phyloP scores from a whole-genome alignment of 2,329 filamentous ascomycete species.

The Colletotrichum australisinense region DNA sequence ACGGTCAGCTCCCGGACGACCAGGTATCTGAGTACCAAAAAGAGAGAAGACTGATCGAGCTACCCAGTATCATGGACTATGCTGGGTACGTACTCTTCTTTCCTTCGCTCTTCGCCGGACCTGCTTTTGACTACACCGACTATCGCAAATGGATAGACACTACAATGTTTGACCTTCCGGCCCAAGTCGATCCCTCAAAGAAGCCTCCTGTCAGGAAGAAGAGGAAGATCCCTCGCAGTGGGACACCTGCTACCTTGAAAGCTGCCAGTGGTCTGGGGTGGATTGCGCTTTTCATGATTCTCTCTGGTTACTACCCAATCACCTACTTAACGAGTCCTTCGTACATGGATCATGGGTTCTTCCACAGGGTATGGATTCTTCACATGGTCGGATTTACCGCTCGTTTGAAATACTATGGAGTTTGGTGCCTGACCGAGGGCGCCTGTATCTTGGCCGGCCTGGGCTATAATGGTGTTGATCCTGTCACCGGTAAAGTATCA shows the following conservation, averaged over 20 bases:
- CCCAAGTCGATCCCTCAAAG: constrained; percentile 84
- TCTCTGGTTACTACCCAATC: constrained; percentile 75
- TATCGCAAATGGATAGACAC: constrained; percentile 94
- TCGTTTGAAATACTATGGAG: constrained; percentile 95
- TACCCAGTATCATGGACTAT: constrained; percentile 85
- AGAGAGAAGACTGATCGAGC: constrained; percentile 78
- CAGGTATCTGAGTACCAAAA: constrained; percentile 90
- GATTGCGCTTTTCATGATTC: constrained; percentile 81
- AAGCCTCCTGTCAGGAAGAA: constrained; percentile 88
- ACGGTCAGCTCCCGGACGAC: constrained; percentile 82
- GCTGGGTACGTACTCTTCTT: constrained; percentile 96
- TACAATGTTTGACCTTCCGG: constrained; percentile 90
- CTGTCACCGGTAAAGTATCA: constrained; percentile 83
- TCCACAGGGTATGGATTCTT: constrained; percentile 80
- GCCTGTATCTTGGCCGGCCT: constrained; percentile 93
- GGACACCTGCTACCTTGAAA: constrained; percentile 85
- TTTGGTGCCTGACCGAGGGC: constrained; percentile 93
- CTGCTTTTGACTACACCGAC: constrained; percentile 94
- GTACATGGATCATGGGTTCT: constrained; percentile 75
- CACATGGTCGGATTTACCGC: constrained; percentile 87
- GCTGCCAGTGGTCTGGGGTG: constrained; percentile 78
- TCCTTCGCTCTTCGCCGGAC: constrained; percentile 87
- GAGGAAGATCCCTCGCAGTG: constrained; percentile 92
- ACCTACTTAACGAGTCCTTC: constrained; percentile 72
- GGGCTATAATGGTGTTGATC: constrained; percentile 93